phyloP scores from a whole-genome alignment of 495 filamentous ascomycete genomes.

The Hyphodiscus hymeniophilus region DNA sequence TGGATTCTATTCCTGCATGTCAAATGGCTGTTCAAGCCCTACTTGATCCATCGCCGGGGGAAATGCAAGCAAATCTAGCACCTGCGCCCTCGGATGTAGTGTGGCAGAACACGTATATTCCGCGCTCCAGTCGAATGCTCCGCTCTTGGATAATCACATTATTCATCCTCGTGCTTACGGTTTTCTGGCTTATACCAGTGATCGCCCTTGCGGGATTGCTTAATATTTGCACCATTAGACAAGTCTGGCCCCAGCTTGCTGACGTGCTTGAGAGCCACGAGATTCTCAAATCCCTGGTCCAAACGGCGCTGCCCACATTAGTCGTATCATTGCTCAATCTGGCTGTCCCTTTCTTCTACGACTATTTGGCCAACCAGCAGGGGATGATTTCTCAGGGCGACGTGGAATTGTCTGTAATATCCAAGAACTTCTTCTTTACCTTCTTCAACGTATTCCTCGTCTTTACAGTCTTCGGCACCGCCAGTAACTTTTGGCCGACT shows the following conservation, averaged over 20 bases:
- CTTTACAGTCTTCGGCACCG: constrained; percentile 86
- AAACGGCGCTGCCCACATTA: constrained; percentile 79
- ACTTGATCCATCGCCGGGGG: constrained; percentile 79
- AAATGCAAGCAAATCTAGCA: constrained; percentile 74
- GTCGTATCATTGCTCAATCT: constrained; percentile 80
- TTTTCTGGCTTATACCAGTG: constrained; percentile 86
- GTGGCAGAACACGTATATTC: constrained; percentile 89
- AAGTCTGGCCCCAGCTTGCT: constrained; percentile 62
- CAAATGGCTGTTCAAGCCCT: constrained; percentile 95
- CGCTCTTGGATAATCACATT: constrained; percentile 75
- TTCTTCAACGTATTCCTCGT: constrained; percentile 99
- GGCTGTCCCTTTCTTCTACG: constrained; percentile 88
- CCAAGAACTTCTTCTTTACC: constrained; percentile 98
- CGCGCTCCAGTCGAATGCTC: constrained; percentile 61
- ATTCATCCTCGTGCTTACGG: constrained; percentile 69
- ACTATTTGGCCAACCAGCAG: constrained; percentile 81
- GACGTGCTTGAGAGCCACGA: constrained; percentile 56
- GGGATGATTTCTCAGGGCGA: constrained; percentile 93
- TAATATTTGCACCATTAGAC: constrained; percentile 66
- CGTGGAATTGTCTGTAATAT: constrained; percentile 89
- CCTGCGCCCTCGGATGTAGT: constrained; percentile 84
- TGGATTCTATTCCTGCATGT: constrained; percentile 85
- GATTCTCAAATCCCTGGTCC: constrained; percentile 66
- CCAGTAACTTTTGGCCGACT: constrained; percentile 59
- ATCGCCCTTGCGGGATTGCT: constrained; percentile 71